Conservation (phyloP, 1,139 yeast genomes). For the Geotrichum phurueaensis region DNA sequence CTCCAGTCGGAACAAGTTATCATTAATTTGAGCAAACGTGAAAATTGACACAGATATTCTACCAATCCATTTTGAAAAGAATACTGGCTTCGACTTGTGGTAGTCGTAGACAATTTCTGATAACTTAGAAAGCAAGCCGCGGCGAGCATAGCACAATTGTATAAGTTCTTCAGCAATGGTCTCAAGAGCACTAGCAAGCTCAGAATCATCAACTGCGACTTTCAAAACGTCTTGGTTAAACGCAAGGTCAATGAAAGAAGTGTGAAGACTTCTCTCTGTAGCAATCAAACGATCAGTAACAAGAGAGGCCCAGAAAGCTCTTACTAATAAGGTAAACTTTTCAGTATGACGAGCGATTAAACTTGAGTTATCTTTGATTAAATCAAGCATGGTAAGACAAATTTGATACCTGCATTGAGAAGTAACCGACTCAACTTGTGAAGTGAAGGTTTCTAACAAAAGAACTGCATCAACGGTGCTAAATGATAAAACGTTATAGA, state of each 20-base stretch:
- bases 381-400: slow-evolving; percentile 8
- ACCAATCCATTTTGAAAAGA: slow-evolving; percentile 52
- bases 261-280: slow-evolving; percentile 60
- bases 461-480: not conserved
- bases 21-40: slow-evolving; percentile 49
- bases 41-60: slow-evolving; percentile 46
- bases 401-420: slow-evolving; percentile 19
- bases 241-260: slow-evolving; percentile 46
- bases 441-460: slow-evolving; percentile 8
- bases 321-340: not conserved
- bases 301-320: slow-evolving; percentile 50
- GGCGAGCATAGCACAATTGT: slow-evolving; percentile 50
- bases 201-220: slow-evolving; percentile 22
- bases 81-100: slow-evolving; percentile 28
- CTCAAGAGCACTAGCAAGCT: slow-evolving; percentile 22
- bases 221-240: slow-evolving; percentile 33
- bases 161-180: slow-evolving; percentile 32
- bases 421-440: slow-evolving; percentile 18
- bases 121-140: slow-evolving; percentile 61
- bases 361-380: slow-evolving; percentile 1
- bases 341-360: not conserved
- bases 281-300: slow-evolving; percentile 58
- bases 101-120: slow-evolving; percentile 42
- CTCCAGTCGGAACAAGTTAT: slow-evolving; percentile 57
- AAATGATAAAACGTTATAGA: not conserved